Evolutionary conservation across 768 basidiomycete species (phyloP).

Genomic region (Serendipita sp.): DNA sequence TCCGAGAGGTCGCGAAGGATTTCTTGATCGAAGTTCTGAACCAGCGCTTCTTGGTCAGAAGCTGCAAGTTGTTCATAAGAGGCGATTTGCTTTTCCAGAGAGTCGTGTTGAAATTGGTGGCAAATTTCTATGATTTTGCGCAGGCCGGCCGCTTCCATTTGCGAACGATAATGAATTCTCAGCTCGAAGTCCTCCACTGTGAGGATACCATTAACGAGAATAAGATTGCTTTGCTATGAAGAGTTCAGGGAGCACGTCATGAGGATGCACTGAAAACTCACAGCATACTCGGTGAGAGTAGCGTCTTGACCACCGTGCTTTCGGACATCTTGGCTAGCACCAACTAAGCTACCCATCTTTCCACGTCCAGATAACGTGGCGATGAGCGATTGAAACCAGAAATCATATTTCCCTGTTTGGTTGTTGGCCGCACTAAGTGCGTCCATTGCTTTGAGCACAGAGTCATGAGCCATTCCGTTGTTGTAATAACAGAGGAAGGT

Average conservation of each 20-base stretch:
- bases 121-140: constrained; percentile 54
- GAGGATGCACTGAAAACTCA: constrained; percentile 23
- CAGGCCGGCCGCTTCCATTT: constrained; percentile 82
- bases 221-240: constrained; percentile 48
- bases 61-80: constrained; percentile 44
- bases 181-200: constrained; percentile 62
- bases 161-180: constrained; percentile 68
- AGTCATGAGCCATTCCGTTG: constrained; percentile 37
- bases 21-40: constrained; percentile 58
- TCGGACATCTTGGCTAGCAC: constrained; percentile 80
- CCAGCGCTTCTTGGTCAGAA: constrained; percentile 56
- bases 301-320: constrained; percentile 47
- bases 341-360: constrained; percentile 88
- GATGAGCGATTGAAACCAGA: constrained; percentile 79
- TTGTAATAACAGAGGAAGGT: constrained; percentile 54
- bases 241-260: constrained; percentile 11
- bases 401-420: constrained; percentile 51
- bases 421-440: constrained; percentile 49
- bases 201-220: constrained; percentile 56
- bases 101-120: constrained; percentile 41
- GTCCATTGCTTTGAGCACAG: constrained; percentile 63
- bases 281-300: constrained; percentile 72
- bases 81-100: constrained; percentile 50
- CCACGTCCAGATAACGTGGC: constrained; percentile 64
- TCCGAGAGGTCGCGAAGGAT: constrained; percentile 61